Percentiles rank a stretch among this genome's conserved stretches.
Conservation (phyloP, 2,329 filamentous ascomycete species). For the Bertia moriformis region DNA sequence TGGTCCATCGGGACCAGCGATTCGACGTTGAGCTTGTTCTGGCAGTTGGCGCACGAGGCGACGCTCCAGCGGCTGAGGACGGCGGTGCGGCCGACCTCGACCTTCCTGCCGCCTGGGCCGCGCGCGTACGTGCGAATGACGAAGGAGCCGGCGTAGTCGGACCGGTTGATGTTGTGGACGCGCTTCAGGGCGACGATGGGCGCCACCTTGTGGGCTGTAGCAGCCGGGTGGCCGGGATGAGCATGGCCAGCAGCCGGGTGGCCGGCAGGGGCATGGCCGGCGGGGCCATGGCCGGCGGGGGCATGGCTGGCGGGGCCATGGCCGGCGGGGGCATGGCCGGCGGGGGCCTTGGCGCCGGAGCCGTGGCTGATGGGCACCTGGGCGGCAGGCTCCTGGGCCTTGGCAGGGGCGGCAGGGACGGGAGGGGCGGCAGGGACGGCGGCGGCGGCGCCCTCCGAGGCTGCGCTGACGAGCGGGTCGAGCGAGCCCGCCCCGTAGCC, state of each 20-base stretch:
- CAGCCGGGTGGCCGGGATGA: too few relatives aligned
- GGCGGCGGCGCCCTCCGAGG: too few relatives aligned
- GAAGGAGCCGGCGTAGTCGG: conserved; percentile 9
- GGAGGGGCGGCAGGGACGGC: too few relatives aligned
- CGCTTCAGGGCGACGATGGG: conserved; percentile 1
- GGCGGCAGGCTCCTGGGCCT: too few relatives aligned
- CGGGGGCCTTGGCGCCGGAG: too few relatives aligned
- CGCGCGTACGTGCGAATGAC: conserved; percentile 7
- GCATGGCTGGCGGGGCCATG: too few relatives aligned
- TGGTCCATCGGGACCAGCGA: conserved; percentile 5
- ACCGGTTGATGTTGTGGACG: conserved; percentile 8
- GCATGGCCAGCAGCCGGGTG: conserved; percentile 2
- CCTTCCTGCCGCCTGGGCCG: not conserved
- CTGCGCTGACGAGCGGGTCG: not conserved
- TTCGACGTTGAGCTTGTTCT: conserved; percentile 6
- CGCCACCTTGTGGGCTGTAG: too few relatives aligned
- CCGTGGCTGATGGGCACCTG: too few relatives aligned
- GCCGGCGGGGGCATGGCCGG: too few relatives aligned
- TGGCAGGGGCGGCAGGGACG: too few relatives aligned
- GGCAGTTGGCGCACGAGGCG: conserved; percentile 10
- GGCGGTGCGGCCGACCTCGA: conserved; percentile 6
- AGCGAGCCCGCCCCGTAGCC: conserved; percentile 4
- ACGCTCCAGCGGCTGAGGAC: conserved; percentile 11
- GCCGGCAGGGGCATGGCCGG: not conserved
- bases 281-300: too few relatives aligned